Percentiles rank a stretch among this genome's conserved stretches.
These are phyloP conservation scores for Aspergillus indologenus DNA, from an alignment of 495 filamentous ascomycete species.

Conservation along the genomic window DNA sequence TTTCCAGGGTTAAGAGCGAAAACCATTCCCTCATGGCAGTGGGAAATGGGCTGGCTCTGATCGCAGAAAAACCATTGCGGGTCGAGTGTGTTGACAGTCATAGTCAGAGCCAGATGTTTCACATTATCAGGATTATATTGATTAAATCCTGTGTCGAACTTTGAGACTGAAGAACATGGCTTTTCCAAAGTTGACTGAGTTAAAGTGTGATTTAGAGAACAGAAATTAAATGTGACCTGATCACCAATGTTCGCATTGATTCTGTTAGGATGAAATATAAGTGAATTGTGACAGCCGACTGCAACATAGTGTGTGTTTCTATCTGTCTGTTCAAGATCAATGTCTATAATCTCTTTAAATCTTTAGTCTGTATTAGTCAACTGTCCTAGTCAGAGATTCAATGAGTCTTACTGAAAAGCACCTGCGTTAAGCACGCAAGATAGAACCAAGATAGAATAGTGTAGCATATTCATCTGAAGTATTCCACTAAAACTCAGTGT, in stretches of 20 bases:
- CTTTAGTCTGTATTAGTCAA: no score
- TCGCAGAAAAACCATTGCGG: constrained; percentile 14
- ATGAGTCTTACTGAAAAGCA: no score
- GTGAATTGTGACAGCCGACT: constrained; percentile 5
- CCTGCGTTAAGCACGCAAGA: no score
- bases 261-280: constrained; percentile 1
- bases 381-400: no score
- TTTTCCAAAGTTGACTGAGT: constrained; percentile 8
- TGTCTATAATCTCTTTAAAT: no score
- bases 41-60: constrained; percentile 3
- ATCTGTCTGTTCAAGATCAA: no score
- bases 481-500: no score
- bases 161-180: neutral
- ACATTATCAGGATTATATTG: constrained; percentile 8
- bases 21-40: constrained; percentile 13
- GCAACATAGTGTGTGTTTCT: constrained; percentile 1
- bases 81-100: constrained; percentile 9
- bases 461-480: no score
- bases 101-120: neutral
- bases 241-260: constrained; percentile 13
- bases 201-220: constrained; percentile 6
- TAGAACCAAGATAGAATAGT: no score
- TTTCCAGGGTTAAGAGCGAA: constrained; percentile 12
- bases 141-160: constrained; percentile 4
- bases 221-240: constrained; percentile 7